Percentiles rank a stretch among this genome's conserved stretches.
These are phyloP conservation scores for Botrytis sinoallii DNA, from an alignment of 2,329 filamentous ascomycete species.

Conservation along the genomic window DNA sequence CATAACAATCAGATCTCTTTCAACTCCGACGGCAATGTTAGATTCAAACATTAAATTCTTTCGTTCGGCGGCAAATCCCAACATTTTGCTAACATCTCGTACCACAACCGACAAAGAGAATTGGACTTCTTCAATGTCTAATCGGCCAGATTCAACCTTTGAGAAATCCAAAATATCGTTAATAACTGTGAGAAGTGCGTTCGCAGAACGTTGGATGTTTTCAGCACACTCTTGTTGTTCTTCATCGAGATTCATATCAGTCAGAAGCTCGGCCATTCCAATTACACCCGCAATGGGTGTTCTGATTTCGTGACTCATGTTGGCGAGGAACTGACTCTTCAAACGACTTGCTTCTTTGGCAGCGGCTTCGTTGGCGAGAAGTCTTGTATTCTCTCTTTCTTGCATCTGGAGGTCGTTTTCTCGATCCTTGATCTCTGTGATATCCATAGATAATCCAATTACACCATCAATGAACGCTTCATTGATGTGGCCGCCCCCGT, in stretches of 20 bases:
- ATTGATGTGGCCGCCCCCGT: slow-evolving; percentile 48
- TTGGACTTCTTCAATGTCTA: slow-evolving; percentile 78
- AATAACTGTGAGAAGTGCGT: slow-evolving; percentile 80
- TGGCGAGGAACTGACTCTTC: slow-evolving; percentile 76
- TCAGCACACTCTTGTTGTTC: slow-evolving; percentile 74
- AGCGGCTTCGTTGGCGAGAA: slow-evolving; percentile 72
- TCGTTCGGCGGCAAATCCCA: slow-evolving; percentile 77
- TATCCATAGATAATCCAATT: slow-evolving; percentile 76
- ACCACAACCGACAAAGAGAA: slow-evolving; percentile 71
- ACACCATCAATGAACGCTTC: slow-evolving; percentile 63
- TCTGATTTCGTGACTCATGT: slow-evolving; percentile 78
- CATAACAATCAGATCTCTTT: slow-evolving; percentile 71
- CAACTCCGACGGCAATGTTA: slow-evolving; percentile 54
- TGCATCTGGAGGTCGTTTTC: slow-evolving; percentile 62
- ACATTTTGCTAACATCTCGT: slow-evolving; percentile 80
- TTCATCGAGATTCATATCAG: slow-evolving; percentile 64
- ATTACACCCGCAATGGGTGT: slow-evolving; percentile 79
- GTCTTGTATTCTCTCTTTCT: slow-evolving; percentile 64
- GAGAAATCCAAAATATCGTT: slow-evolving; percentile 91
- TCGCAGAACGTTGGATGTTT: slow-evolving; percentile 75
- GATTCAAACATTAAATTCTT: slow-evolving; percentile 72
- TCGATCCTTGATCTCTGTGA: slow-evolving; percentile 67
- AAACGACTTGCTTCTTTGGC: slow-evolving; percentile 77
- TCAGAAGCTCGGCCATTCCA: slow-evolving; percentile 72
- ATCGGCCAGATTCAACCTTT: slow-evolving; percentile 73